Conservation (phyloP, 352 stramenopile genomes). For the Phytopythium oedochilum region DNA sequence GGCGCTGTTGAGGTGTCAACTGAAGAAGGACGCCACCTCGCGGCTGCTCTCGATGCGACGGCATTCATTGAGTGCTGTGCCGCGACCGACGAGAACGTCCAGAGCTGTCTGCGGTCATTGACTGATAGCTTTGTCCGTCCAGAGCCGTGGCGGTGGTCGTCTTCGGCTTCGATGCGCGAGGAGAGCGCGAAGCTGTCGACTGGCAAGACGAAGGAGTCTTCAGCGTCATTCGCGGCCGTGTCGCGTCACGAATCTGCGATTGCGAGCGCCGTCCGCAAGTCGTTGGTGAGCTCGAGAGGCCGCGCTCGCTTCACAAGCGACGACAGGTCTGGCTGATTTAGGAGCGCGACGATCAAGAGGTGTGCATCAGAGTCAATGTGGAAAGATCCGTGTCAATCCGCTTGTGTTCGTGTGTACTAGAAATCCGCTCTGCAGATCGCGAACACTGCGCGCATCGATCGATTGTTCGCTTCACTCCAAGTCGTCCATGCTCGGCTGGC, state of each 20-base stretch:
- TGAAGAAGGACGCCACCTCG: constrained; percentile 16
- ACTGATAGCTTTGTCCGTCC: background rate
- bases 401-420: too few species aligned
- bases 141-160: background rate
- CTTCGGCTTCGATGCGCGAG: background rate
- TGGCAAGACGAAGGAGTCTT: background rate
- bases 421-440: too few species aligned
- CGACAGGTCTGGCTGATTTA: too few species aligned
- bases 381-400: too few species aligned
- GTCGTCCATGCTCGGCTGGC: background rate
- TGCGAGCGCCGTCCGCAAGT: background rate
- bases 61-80: constrained; percentile 23
- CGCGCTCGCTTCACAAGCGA: background rate
- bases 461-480: background rate
- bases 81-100: constrained; percentile 6
- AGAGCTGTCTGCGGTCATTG: constrained; percentile 12
- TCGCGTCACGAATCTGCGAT: background rate
- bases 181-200: background rate
- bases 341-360: too few species aligned
- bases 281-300: background rate
- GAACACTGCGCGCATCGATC: too few species aligned
- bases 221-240: background rate
- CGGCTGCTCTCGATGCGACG: constrained; percentile 12
- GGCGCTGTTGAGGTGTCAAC: constrained; percentile 7
- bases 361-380: too few species aligned